phyloP scores from a whole-genome alignment of 2,329 filamentous ascomycete genomes.

The Cladophialophora chaetospira region DNA sequence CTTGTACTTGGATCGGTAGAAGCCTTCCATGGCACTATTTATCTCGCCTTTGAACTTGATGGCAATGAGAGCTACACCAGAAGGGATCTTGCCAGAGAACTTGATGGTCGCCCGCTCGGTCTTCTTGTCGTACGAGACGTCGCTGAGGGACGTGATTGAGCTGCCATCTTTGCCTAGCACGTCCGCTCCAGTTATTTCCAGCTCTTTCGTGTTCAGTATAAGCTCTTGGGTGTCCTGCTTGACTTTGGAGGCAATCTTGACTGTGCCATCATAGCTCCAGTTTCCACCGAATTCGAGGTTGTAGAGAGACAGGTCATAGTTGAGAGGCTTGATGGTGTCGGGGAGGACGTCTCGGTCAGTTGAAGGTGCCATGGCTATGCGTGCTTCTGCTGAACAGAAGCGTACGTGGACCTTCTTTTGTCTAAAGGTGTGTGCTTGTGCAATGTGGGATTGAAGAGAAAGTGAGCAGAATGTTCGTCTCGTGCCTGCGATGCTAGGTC shows the following conservation, averaged over 20 bases:
- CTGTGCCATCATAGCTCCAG: conserved; percentile 84
- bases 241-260: conserved; percentile 77
- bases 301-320: conserved; percentile 81
- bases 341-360: conserved; percentile 50
- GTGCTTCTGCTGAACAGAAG: conserved; percentile 45
- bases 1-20: conserved; percentile 94
- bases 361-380: conserved; percentile 43
- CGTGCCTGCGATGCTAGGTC: conserved; percentile 21
- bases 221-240: conserved; percentile 72
- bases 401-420: conserved; percentile 30
- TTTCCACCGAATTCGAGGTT: conserved; percentile 71
- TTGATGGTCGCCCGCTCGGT: conserved; percentile 79
- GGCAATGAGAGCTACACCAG: conserved; percentile 66
- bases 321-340: conserved; percentile 69
- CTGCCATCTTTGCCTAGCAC: conserved; percentile 57
- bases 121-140: conserved; percentile 78
- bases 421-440: neutral
- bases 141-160: conserved; percentile 33
- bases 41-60: conserved; percentile 79
- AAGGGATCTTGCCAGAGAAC: conserved; percentile 72
- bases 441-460: neutral
- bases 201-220: conserved; percentile 79
- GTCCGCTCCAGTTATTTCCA: conserved; percentile 72
- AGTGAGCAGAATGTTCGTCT: conserved; percentile 18
- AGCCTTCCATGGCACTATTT: conserved; percentile 90